A percentile compares a stretch with the other conserved stretches of the same genome.
Evolutionary conservation across 805 yeast species (phyloP).

Genomic region (Wickerhamiella azyma): DNA sequence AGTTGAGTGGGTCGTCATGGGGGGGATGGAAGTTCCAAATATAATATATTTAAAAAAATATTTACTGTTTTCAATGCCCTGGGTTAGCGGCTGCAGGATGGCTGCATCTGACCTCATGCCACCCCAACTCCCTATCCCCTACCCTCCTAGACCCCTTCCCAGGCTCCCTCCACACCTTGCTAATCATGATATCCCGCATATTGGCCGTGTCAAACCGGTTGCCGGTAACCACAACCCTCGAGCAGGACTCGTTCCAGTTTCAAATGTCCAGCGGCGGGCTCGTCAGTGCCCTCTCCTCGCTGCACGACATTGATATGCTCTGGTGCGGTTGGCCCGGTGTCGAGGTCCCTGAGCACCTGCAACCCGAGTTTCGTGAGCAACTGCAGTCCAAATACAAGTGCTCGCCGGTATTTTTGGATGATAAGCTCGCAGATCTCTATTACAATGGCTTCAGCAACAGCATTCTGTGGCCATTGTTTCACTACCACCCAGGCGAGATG

Average conservation of each 20-base stretch:
- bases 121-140: too few species aligned
- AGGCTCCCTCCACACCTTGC: too few species aligned
- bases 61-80: too few species aligned
- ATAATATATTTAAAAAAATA: too few species aligned
- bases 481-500: slow-evolving; percentile 98
- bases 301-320: slow-evolving; percentile 58
- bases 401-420: slow-evolving; percentile 76
- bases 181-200: slow-evolving; percentile 27
- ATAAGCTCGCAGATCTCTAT: slow-evolving; percentile 86
- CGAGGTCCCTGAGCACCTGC: slow-evolving; percentile 69
- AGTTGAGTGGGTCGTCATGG: too few species aligned
- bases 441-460: slow-evolving; percentile 93
- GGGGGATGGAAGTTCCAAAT: too few species aligned
- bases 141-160: background rate
- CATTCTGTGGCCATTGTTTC: slow-evolving; percentile 95
- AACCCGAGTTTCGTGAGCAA: slow-evolving; percentile 52
- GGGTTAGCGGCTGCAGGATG: too few species aligned
- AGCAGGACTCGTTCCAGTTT: slow-evolving; percentile 48
- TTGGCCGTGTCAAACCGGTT: slow-evolving; percentile 87
- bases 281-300: slow-evolving; percentile 88
- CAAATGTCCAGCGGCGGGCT: slow-evolving; percentile 95
- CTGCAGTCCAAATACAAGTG: slow-evolving; percentile 70
- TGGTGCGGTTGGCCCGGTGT: slow-evolving; percentile 98
- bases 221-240: slow-evolving; percentile 70
- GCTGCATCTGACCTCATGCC: too few species aligned